Conservation (phyloP, 345 rosid species). For the Zanthoxylum bungeanum region DNA sequence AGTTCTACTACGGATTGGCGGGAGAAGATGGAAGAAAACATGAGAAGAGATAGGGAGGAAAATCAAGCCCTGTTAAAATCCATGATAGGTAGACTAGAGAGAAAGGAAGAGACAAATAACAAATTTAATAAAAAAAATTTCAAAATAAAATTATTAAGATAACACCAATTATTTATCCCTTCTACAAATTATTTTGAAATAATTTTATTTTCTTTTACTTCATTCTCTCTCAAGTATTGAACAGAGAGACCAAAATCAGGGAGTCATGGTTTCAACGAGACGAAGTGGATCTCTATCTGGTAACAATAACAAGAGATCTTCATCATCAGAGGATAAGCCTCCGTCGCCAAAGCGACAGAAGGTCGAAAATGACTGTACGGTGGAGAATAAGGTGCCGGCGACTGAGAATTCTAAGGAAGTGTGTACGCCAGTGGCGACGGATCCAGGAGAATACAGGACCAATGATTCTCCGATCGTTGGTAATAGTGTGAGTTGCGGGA, state of each 20-base stretch:
- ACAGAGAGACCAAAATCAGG: constrained; percentile 14
- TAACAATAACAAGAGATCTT: no score
- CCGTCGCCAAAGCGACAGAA: constrained; percentile 75
- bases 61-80: no score
- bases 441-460: constrained; percentile 53
- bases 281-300: no score
- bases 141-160: neutral
- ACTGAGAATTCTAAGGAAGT: constrained; percentile 59
- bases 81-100: no score
- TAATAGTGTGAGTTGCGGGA: constrained; percentile 36
- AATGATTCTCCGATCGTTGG: constrained; percentile 44
- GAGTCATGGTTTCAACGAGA: no score
- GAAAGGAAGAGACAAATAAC: no score
- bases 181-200: neutral
- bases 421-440: constrained; percentile 38
- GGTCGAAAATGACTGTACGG: constrained; percentile 53
- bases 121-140: no score
- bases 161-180: neutral
- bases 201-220: neutral
- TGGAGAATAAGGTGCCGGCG: constrained; percentile 45
- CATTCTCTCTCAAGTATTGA: constrained; percentile 14
- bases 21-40: no score
- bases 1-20: no score
- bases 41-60: no score
- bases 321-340: no score